A percentile compares a stretch with the other conserved stretches of the same genome.
phyloP scores from a whole-genome alignment of 2,329 filamentous ascomycete species.

The Allantophomopsis cytisporea region DNA sequence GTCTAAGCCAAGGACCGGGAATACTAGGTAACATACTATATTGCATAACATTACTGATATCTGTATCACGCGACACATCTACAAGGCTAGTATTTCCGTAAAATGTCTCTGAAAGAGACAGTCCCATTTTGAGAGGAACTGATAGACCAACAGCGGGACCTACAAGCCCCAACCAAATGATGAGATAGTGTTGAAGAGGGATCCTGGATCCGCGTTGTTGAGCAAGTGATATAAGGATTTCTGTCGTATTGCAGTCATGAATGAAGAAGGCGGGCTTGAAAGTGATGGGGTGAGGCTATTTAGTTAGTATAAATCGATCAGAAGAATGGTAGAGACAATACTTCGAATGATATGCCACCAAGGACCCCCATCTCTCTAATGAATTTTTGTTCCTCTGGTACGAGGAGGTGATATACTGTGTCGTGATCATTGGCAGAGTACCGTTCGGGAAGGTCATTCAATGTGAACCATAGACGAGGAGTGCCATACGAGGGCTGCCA shows the following conservation, averaged over 20 bases:
- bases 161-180: conserved; percentile 80
- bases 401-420: conserved; percentile 55
- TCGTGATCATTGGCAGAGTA: conserved; percentile 49
- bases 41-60: too few species aligned
- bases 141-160: conserved; percentile 69
- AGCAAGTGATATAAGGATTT: conserved; percentile 58
- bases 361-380: conserved; percentile 49
- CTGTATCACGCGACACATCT: too few species aligned
- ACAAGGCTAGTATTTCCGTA: too few species aligned
- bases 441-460: conserved; percentile 41
- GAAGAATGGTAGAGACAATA: too few species aligned
- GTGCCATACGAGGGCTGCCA: conserved; percentile 63
- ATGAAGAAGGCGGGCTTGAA: conserved; percentile 75
- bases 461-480: conserved; percentile 63
- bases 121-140: conserved; percentile 56
- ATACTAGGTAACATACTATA: too few species aligned
- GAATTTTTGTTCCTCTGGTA: conserved; percentile 51
- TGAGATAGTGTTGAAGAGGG: conserved; percentile 57
- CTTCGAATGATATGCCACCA: conserved; percentile 40
- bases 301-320: too few species aligned
- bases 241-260: conserved; percentile 81
- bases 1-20: too few species aligned
- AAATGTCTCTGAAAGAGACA: too few species aligned
- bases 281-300: conserved; percentile 55
- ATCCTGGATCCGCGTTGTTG: conserved; percentile 19